Percentiles rank a stretch among this genome's conserved stretches.
These are phyloP conservation scores for Ophiostoma piceae DNA, from an alignment of 2,329 filamentous ascomycete genomes.

Conservation along the genomic window DNA sequence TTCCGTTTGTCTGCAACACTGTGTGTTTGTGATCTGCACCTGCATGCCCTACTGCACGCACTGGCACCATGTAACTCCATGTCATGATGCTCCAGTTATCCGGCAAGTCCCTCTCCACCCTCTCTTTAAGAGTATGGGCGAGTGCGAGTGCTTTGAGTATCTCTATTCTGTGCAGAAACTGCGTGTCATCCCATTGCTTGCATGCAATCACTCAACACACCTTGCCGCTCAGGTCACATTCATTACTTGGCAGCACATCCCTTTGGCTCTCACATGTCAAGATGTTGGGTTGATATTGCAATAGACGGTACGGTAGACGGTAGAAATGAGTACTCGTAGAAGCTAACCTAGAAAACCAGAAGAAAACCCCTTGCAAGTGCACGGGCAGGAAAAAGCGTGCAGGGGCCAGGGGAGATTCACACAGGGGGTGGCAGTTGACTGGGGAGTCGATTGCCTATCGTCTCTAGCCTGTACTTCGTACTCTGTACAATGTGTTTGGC, in stretches of 20 bases:
- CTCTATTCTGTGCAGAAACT: background rate
- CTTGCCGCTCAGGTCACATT: constrained; percentile 7
- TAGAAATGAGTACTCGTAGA: background rate
- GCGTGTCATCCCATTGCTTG: background rate
- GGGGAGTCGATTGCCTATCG: background rate
- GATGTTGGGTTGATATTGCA: background rate
- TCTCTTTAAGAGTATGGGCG: background rate
- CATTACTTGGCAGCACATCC: constrained; percentile 1
- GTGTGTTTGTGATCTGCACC: constrained; percentile 9
- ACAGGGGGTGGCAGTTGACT: constrained; percentile 9
- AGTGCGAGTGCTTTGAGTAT: background rate
- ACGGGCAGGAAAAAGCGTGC: background rate
- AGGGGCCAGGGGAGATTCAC: constrained; percentile 13
- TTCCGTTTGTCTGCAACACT: background rate
- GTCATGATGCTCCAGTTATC: constrained; percentile 8
- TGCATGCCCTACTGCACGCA: constrained; percentile 12
- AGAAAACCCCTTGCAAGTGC: background rate
- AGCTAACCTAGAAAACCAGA: background rate
- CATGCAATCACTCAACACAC: background rate
- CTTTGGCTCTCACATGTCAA: constrained; percentile 1
- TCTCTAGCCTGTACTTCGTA: background rate
- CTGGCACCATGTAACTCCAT: constrained; percentile 1
- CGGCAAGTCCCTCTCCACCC: constrained; percentile 5
- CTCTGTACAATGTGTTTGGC: too few species aligned
- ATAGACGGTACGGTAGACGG: too few species aligned